Evolutionary conservation across 2,329 filamentous ascomycete genomes (phyloP).

Genomic region (Huntiella moniliformis): DNA sequence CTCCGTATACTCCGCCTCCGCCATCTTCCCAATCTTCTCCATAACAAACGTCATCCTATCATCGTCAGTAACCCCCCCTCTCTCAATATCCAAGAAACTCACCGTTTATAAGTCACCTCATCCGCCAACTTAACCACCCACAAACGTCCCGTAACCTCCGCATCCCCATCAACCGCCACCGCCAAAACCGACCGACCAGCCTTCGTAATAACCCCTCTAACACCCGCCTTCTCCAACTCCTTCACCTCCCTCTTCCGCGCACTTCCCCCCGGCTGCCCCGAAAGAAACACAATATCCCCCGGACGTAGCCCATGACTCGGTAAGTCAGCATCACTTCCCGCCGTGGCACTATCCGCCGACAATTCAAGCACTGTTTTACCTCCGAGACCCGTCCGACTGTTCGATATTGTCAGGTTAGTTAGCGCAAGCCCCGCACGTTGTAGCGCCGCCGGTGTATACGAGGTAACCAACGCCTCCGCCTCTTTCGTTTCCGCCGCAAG

Average conservation of each 20-base stretch:
- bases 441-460: slow-evolving; percentile 48
- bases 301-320: slow-evolving; percentile 58
- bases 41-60: slow-evolving; percentile 40
- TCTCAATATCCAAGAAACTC: slow-evolving; percentile 11
- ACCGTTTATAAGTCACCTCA: slow-evolving; percentile 46
- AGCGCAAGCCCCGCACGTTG: slow-evolving; percentile 64
- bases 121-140: slow-evolving; percentile 52
- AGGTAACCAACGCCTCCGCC: slow-evolving; percentile 46
- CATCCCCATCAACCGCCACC: slow-evolving; percentile 45
- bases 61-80: background rate
- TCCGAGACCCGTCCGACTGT: slow-evolving; percentile 72
- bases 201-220: slow-evolving; percentile 50
- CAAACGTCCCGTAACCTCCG: slow-evolving; percentile 27
- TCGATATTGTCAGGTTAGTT: slow-evolving; percentile 52
- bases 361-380: slow-evolving; percentile 84
- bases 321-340: slow-evolving; percentile 27
- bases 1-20: slow-evolving; percentile 35
- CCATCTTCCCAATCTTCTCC: slow-evolving; percentile 39
- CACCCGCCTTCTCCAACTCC: slow-evolving; percentile 49
- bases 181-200: slow-evolving; percentile 38
- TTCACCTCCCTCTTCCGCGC: slow-evolving; percentile 55
- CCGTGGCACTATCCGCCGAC: slow-evolving; percentile 49
- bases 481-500: slow-evolving; percentile 54
- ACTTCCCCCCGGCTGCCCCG: slow-evolving; percentile 54
- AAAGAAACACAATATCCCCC: slow-evolving; percentile 60